A percentile compares a stretch with the other conserved stretches of the same genome.
phyloP scores from a whole-genome alignment of 768 basidiomycete genomes.

The Hebeloma cylindrosporum region DNA sequence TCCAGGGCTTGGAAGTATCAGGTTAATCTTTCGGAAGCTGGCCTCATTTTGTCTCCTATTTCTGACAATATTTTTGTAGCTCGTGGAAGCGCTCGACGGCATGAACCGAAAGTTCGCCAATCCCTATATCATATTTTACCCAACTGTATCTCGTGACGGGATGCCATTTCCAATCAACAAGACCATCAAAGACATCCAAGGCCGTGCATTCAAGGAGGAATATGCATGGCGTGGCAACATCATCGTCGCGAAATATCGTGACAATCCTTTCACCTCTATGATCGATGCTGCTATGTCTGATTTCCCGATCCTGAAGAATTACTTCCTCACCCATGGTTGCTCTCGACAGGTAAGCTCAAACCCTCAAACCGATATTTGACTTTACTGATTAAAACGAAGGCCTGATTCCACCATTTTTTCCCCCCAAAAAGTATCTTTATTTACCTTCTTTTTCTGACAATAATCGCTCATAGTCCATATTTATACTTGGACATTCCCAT shows the following conservation, averaged over 20 bases:
- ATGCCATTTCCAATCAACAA: conserved; percentile 84
- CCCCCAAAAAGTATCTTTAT: too few relatives aligned
- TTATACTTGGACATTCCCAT: too few relatives aligned
- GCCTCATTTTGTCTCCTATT: conserved; percentile 26
- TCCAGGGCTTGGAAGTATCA: conserved; percentile 72
- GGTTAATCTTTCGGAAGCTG: too few relatives aligned
- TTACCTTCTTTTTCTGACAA: too few relatives aligned
- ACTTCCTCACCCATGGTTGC: conserved; percentile 64
- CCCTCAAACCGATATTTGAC: too few relatives aligned
- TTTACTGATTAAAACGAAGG: too few relatives aligned
- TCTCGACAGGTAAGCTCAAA: conserved; percentile 43
- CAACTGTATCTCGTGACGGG: conserved; percentile 70
- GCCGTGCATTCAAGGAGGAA: conserved; percentile 55
- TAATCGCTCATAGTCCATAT: not conserved
- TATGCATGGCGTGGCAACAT: conserved; percentile 80
- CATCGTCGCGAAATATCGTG: conserved; percentile 69
- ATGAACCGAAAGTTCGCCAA: conserved; percentile 78
- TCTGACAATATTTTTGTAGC: conserved; percentile 37
- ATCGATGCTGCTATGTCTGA: conserved; percentile 80
- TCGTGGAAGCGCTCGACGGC: conserved; percentile 72
- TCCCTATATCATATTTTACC: conserved; percentile 83
- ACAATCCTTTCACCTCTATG: conserved; percentile 56
- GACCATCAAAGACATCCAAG: conserved; percentile 74
- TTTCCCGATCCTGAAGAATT: conserved; percentile 80
- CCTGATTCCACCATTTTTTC: not conserved